These are phyloP conservation scores for Beauveria sp. DNA, from an alignment of 2,329 filamentous ascomycete genomes.

Conservation along the genomic window DNA sequence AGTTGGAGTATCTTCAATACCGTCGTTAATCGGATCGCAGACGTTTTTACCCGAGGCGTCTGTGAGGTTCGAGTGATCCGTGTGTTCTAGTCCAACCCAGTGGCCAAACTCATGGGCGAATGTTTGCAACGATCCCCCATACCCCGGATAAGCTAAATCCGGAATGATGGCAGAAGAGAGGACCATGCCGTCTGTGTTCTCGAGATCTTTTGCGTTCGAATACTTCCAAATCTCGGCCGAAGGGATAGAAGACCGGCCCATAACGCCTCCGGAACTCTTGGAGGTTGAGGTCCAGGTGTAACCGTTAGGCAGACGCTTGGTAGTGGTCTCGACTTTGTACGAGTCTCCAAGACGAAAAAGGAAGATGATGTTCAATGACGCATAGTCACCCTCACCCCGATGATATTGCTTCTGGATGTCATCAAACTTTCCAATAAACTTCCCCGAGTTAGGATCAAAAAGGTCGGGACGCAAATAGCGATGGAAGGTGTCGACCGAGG, in stretches of 20 bases:
- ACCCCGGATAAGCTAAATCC: too few relatives aligned
- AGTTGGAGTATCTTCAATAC: neutral
- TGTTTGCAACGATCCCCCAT: neutral
- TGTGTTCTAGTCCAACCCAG: neutral
- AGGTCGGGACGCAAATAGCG: neutral
- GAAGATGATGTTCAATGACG: neutral
- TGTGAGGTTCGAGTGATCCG: neutral
- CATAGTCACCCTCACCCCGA: neutral
- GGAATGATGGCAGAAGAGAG: neutral
- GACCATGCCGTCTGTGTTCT: neutral
- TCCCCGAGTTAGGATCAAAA: neutral
- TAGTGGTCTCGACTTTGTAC: too few relatives aligned
- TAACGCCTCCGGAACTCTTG: too few relatives aligned
- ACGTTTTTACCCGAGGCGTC: too few relatives aligned
- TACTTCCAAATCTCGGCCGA: too few relatives aligned
- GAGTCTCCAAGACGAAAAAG: neutral
- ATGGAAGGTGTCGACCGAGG: neutral
- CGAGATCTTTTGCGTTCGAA: neutral
- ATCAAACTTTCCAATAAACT: neutral
- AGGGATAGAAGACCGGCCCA: too few relatives aligned
- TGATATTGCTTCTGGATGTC: neutral
- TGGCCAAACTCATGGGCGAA: neutral
- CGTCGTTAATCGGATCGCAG: neutral
- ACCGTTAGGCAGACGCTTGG: neutral
- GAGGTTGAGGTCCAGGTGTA: neutral